phyloP scores from a whole-genome alignment of 2,329 filamentous ascomycete species.

The Diaporthe capsici region DNA sequence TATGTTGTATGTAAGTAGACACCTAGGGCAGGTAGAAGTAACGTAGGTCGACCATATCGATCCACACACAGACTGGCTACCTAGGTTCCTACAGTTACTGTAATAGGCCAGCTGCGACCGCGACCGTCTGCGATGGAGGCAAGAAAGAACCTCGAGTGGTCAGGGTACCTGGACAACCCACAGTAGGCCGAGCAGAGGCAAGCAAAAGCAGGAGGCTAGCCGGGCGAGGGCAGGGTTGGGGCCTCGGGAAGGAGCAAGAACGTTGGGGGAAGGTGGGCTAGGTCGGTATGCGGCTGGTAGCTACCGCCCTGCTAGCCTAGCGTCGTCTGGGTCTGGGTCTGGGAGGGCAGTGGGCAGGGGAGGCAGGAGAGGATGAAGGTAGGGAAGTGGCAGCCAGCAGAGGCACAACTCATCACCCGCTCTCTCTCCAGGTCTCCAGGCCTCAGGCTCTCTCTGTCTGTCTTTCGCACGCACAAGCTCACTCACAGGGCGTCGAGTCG shows the following conservation, averaged over 20 bases:
- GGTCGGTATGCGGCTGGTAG: slow-evolving; percentile 16
- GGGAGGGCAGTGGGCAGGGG: background rate
- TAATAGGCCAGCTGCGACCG: slow-evolving; percentile 14
- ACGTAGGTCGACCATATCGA: background rate
- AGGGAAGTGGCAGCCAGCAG: slow-evolving; percentile 24
- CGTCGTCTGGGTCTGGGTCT: background rate
- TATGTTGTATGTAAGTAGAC: background rate
- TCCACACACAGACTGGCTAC: slow-evolving; percentile 5
- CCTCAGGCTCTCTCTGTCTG: background rate
- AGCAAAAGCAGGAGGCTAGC: slow-evolving; percentile 9
- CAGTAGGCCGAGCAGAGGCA: background rate
- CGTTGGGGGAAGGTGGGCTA: background rate
- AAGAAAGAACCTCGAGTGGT: background rate
- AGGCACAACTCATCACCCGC: slow-evolving; percentile 2
- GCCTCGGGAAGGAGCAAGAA: slow-evolving; percentile 17
- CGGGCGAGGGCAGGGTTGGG: background rate
- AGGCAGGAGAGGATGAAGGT: background rate
- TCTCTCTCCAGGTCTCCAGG: no score
- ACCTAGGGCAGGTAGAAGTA: background rate
- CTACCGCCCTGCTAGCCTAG: slow-evolving; percentile 17
- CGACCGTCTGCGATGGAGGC: slow-evolving; percentile 18
- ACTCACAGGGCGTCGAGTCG: background rate
- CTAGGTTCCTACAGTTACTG: background rate
- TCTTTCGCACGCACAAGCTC: background rate
- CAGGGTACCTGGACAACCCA: background rate